phyloP scores from a whole-genome alignment of 1,284 basidiomycete species.

The Austroboletus niveus region DNA sequence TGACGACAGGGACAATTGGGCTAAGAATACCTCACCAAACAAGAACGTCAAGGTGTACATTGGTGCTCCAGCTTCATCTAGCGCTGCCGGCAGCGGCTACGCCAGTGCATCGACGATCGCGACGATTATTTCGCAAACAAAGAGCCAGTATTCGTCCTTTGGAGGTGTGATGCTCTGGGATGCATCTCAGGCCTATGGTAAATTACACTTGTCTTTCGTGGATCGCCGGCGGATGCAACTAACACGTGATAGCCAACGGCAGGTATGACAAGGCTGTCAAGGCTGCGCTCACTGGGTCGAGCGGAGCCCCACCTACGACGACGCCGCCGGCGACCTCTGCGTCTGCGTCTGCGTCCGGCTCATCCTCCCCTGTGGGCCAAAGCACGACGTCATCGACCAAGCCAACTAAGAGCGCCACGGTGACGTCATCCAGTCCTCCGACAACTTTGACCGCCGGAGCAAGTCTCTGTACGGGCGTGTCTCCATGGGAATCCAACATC shows the following conservation, averaged over 20 bases:
- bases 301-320: constrained; percentile 5
- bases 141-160: constrained; percentile 56
- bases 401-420: constrained; percentile 15
- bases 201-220: constrained; percentile 5
- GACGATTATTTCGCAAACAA: constrained; percentile 43
- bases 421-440: constrained; percentile 21
- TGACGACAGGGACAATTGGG: constrained; percentile 58
- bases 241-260: constrained; percentile 42
- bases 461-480: constrained; percentile 45
- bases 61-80: constrained; percentile 52
- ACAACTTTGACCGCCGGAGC: constrained; percentile 27
- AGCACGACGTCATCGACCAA: constrained; percentile 21
- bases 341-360: not conserved
- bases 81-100: constrained; percentile 51
- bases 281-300: constrained; percentile 39
- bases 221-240: not conserved
- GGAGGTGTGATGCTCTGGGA: constrained; percentile 73
- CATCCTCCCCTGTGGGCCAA: not conserved
- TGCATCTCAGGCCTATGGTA: constrained; percentile 57
- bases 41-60: constrained; percentile 60
- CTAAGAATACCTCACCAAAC: constrained; percentile 56
- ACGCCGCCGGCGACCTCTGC: not conserved
- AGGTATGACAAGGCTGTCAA: constrained; percentile 54
- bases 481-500: constrained; percentile 43
- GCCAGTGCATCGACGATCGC: constrained; percentile 46